A percentile compares a stretch with the other conserved stretches of the same genome.
Evolutionary conservation across 2,329 filamentous ascomycete species (phyloP).

Genomic region (Cercospora zeina): DNA sequence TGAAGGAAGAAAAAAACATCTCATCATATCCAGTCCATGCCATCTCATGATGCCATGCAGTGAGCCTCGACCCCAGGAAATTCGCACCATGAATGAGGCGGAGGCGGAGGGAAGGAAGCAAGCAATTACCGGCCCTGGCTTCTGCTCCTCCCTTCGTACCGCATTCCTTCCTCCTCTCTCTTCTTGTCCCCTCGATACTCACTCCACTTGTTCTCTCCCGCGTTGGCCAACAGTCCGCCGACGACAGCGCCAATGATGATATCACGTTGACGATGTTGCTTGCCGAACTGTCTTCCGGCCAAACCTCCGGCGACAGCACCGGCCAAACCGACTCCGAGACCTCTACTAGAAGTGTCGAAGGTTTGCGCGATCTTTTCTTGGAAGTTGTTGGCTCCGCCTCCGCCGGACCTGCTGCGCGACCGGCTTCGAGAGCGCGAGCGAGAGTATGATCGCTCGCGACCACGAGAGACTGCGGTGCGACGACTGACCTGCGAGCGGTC

Average conservation of each 20-base stretch:
- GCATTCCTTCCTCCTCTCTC: constrained; percentile 29
- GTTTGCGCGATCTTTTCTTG: constrained; percentile 37
- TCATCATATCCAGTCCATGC: background rate
- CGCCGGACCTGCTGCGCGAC: constrained; percentile 23
- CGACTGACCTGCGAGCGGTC: constrained; percentile 29
- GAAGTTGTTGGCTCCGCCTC: constrained; percentile 26
- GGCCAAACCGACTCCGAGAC: constrained; percentile 39
- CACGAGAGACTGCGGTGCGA: constrained; percentile 18
- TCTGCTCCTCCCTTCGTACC: constrained; percentile 28
- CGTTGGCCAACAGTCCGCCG: constrained; percentile 40
- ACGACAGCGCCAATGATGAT: constrained; percentile 40
- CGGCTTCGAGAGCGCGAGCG: constrained; percentile 33
- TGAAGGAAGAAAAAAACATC: background rate
- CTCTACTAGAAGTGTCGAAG: constrained; percentile 39
- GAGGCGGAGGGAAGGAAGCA: background rate
- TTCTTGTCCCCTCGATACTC: constrained; percentile 35
- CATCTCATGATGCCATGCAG: constrained; percentile 1
- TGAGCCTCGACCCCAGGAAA: background rate
- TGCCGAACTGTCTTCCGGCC: constrained; percentile 38
- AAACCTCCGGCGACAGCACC: constrained; percentile 41
- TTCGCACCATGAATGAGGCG: background rate
- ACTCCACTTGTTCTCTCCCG: constrained; percentile 38
- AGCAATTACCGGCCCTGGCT: constrained; percentile 26
- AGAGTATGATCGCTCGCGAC: constrained; percentile 30
- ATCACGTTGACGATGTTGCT: constrained; percentile 38